Evolutionary conservation across 768 basidiomycete genomes (phyloP), one percentile per base, ranked within the genome.

Genomic region (Mrakia gelida): DNA sequence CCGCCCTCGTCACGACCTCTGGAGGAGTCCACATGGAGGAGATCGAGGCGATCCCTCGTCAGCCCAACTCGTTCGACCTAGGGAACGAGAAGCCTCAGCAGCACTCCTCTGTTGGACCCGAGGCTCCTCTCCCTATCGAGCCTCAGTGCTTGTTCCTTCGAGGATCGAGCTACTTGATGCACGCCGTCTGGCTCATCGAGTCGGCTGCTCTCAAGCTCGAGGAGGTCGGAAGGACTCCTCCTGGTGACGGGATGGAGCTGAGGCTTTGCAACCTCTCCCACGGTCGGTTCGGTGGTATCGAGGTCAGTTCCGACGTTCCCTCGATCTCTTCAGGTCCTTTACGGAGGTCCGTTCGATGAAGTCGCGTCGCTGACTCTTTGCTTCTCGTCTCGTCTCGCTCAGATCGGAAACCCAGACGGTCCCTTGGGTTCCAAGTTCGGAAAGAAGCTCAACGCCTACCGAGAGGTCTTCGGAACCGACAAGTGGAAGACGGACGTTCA

Each of bases 101-200:
- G n/a, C 92, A 92, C 82, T 90, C 91, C 6, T 92, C 92, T 9
- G 88, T 89, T 45, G 87, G 89, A 5, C 90, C 91, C 7, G 90
- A 91, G 80, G 91, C 92, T 16, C 93, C 94, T 0, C 92, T 94
- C 77, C 92, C 94, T 54, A 89, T 95, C 75, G 94, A 95, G 82
- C 90, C 90, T 0, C 94, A 95, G 81, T 85, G 92, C 32, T 85
- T 93, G 43, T 95, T 95, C 85, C 86, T 93, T 41, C 90, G 94
- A 67, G 94, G 91, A 3, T 90, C 92, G 4, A 90, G 93, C 3
- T 91, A 92, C 84, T 87, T 95, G 3, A 92, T 93, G 80, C 90
- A 93, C 41, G 92, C 92, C 0, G 85, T 93, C 6, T 86, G 87
- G 82, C 85, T 92, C 41, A 91, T 95, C 80, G 94, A 95, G 84